Base-by-base conservation (phyloP, 2,329 filamentous ascomycete species). In the Hymenoscyphus albidus region DNA sequence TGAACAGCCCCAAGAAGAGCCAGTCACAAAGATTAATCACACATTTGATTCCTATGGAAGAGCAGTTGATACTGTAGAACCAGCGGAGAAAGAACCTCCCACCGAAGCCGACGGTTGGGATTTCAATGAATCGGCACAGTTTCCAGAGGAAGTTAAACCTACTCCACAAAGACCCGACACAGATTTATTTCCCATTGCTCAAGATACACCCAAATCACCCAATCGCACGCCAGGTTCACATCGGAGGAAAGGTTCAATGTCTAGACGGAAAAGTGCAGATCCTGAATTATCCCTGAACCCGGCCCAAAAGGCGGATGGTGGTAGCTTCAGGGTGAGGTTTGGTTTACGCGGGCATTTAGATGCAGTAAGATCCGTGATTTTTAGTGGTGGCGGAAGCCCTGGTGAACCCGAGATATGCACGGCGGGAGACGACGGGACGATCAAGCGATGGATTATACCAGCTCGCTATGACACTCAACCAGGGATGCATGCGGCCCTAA, bases 321-420 rank as follows among this genome's bases (percentile, higher is more conserved):
- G 87, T 16, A 92, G 85, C 70, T 98, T 99, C 80, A 97, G 96
- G 77, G 89, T 98, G 65, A 87, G 93, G 60, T 98, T 97, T 74
- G 94, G 93, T 4, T 83, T 99, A 4, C 85, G 94, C 61, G 95
- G 95, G 1, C 95, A 99, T 76, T 83, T 99, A 1, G 93, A 98
- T 75, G 93, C 96, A 2, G 92, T 99, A 5, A 89, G 95, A 51
- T 92, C 92, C 0, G 92, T 98, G 65, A 96, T 97, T 68, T 99
- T 99, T 78, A 98, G 93, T 0, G 95, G 95, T 31, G 95, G 95
- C 54, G 95, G 95, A 67, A 97, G 93, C 73, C 93, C 93, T 3
- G 92, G 92, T 3, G 95, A 99, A 75, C 95, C 95, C 1, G 95
- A 99, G 77, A 94, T 99, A 62, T 98, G 94, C 78, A 99, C 94